These are phyloP conservation scores for Boletus huronensis DNA, from an alignment of 768 basidiomycete species.

Conservation along the genomic window DNA sequence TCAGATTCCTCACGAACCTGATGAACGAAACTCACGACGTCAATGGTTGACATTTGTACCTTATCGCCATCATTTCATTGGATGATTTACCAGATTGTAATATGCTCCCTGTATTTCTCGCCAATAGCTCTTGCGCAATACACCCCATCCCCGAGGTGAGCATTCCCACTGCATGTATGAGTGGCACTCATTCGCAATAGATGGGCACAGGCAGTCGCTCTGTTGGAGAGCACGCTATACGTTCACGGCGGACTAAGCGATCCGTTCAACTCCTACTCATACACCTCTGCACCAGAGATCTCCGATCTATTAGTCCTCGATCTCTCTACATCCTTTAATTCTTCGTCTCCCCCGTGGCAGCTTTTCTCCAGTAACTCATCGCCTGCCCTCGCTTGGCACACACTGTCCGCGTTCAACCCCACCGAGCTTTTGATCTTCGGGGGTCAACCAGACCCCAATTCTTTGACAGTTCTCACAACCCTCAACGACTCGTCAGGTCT, in stretches of 20 bases:
- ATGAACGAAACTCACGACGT: conserved; percentile 19
- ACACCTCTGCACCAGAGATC: conserved; percentile 68
- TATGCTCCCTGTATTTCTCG: conserved; percentile 13
- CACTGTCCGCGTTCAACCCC: conserved; percentile 62
- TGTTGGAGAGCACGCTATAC: conserved; percentile 58
- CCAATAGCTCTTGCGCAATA: conserved; percentile 21
- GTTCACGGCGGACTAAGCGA: conserved; percentile 84
- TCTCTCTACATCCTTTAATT: conserved; percentile 54
- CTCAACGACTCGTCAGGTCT: conserved; percentile 61
- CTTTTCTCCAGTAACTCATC: conserved; percentile 48
- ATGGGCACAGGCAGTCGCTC: conserved; percentile 77
- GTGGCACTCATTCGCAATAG: conserved; percentile 37
- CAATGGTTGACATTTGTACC: conserved; percentile 5
- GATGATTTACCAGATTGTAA: conserved; percentile 10
- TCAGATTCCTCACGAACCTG: conserved; percentile 13
- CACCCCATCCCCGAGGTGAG: conserved; percentile 26
- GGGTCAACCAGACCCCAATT: conserved; percentile 65
- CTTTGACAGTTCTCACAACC: conserved; percentile 46
- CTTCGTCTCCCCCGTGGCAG: conserved; percentile 67
- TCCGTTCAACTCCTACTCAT: conserved; percentile 61
- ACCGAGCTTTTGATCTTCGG: conserved; percentile 65
- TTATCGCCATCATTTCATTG: conserved; percentile 7
- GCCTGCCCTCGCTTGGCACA: conserved; percentile 76
- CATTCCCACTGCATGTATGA: neutral
- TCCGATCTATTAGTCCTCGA: conserved; percentile 71